These are phyloP conservation scores for Metschnikowia henanensis DNA, from an alignment of 805 yeast species.

Conservation along the genomic window DNA sequence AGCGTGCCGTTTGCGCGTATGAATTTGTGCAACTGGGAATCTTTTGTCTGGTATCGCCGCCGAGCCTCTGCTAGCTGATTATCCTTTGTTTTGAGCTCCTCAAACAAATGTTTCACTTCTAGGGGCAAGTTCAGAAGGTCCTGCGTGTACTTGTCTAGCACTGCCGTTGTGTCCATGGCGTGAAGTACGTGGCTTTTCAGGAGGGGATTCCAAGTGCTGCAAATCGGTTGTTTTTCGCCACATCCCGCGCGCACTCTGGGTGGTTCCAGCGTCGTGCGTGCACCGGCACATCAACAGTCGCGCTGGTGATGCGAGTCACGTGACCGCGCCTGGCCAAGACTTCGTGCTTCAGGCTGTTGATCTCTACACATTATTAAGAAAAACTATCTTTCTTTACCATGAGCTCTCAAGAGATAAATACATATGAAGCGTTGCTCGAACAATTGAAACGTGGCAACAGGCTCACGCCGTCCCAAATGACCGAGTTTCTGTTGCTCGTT, in stretches of 20 bases:
- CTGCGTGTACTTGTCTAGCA: slow-evolving; percentile 48
- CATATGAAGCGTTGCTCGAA: neutral
- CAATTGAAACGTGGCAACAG: neutral
- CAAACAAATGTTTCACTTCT: slow-evolving; percentile 76
- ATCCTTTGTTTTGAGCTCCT: slow-evolving; percentile 77
- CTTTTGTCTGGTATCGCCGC: slow-evolving; percentile 66
- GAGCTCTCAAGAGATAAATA: neutral
- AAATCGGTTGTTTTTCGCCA: too few species aligned
- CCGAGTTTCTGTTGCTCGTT: neutral
- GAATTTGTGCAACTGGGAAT: slow-evolving; percentile 78
- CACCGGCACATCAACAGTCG: slow-evolving; percentile 8
- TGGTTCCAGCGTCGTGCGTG: neutral
- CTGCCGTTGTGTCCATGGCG: slow-evolving; percentile 86
- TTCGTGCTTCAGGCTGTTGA: too few species aligned
- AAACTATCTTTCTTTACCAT: too few species aligned
- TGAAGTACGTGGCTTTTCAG: too few species aligned
- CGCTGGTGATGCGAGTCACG: neutral
- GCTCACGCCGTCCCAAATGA: neutral
- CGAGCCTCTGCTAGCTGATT: slow-evolving; percentile 61
- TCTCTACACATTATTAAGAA: too few species aligned
- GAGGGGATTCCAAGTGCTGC: too few species aligned
- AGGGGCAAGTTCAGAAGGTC: slow-evolving; percentile 83
- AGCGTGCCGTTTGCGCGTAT: slow-evolving; percentile 82
- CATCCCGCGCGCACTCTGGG: neutral
- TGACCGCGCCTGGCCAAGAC: too few species aligned